Conservation (phyloP, 495 filamentous ascomycete species). For the Jackrogersella minutella region DNA sequence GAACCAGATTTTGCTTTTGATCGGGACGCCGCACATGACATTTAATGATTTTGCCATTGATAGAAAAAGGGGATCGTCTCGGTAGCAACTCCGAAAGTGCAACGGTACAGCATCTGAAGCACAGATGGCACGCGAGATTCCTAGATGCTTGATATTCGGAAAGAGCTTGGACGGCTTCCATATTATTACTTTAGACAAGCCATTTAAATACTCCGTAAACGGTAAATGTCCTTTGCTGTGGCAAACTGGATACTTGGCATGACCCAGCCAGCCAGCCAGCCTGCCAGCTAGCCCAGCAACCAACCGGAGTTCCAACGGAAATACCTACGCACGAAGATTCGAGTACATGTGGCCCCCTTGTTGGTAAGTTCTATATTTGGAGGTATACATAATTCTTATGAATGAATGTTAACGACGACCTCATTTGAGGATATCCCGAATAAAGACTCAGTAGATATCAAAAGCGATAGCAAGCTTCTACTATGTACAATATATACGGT, state of each 20-base stretch:
- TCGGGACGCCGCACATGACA: conserved; percentile 3
- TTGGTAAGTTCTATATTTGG: background rate
- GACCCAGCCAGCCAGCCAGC: too few relatives aligned
- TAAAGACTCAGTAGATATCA: too few relatives aligned
- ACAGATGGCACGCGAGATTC: conserved; percentile 20
- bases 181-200: conserved; percentile 6
- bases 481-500: too few relatives aligned
- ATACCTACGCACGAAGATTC: background rate
- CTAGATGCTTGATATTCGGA: conserved; percentile 12
- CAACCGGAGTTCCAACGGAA: background rate
- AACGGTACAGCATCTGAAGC: conserved; percentile 25
- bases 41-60: conserved; percentile 2
- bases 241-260: background rate
- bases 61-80: conserved; percentile 21
- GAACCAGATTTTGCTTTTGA: conserved; percentile 14
- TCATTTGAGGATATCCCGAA: too few relatives aligned
- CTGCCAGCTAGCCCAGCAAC: too few relatives aligned
- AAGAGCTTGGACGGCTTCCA: conserved; percentile 1
- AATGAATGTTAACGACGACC: too few relatives aligned
- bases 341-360: background rate
- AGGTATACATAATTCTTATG: background rate
- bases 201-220: conserved; percentile 1
- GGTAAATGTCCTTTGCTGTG: background rate
- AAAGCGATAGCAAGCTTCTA: too few relatives aligned
- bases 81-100: conserved; percentile 24